These are phyloP conservation scores for Candida gorgasii DNA, from an alignment of 805 yeast species.

Conservation along the genomic window DNA sequence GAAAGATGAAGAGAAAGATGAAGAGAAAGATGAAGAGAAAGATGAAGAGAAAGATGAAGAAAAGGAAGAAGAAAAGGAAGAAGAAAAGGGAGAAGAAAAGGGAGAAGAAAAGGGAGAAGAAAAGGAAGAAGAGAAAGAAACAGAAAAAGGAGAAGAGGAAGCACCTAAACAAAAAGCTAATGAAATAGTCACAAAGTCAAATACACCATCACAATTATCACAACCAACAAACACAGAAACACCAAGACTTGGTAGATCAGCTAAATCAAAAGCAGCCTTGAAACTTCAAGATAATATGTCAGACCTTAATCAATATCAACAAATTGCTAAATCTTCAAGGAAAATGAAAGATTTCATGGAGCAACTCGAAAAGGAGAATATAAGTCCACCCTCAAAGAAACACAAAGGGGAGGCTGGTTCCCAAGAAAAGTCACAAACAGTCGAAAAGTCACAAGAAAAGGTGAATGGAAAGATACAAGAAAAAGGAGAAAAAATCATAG, in stretches of 20 bases:
- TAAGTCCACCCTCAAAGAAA: slow-evolving; percentile 17
- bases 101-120: slow-evolving; percentile 7
- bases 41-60: not conserved
- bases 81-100: slow-evolving; percentile 10
- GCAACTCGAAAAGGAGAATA: slow-evolving; percentile 26
- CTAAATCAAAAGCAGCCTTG: slow-evolving; percentile 64
- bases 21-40: not conserved
- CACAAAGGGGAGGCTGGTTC: slow-evolving; percentile 11
- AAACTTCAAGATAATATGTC: slow-evolving; percentile 69
- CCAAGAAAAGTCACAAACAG: not conserved
- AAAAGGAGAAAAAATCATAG: slow-evolving; percentile 7
- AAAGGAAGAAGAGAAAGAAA: not conserved
- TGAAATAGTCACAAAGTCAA: no score
- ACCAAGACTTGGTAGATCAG: slow-evolving; percentile 44
- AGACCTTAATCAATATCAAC: slow-evolving; percentile 63
- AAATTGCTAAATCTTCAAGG: slow-evolving; percentile 44
- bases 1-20: slow-evolving; percentile 6
- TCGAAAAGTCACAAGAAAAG: not conserved
- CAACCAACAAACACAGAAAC: not conserved
- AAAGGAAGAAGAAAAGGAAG: slow-evolving; percentile 1
- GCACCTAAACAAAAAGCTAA: not conserved
- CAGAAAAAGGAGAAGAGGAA: not conserved
- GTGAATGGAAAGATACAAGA: not conserved
- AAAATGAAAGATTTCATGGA: slow-evolving; percentile 42
- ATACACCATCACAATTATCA: not conserved